Base-by-base conservation (phyloP, 768 basidiomycete species). In the Lactifluus hygrophoroides region DNA sequence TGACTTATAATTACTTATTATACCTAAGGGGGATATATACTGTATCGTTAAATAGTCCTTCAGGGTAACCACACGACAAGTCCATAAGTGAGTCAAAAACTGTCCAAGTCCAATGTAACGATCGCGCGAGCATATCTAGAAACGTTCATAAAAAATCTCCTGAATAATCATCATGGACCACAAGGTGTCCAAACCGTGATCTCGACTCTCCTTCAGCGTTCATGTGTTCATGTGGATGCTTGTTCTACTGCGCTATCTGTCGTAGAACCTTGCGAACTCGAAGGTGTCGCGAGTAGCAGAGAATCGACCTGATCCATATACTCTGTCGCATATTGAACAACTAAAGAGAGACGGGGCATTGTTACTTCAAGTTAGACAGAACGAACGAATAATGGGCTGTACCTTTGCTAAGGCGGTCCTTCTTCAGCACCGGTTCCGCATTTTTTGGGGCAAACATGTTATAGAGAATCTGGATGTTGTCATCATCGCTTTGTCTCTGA, bases 361-460 rank as follows among this genome's bases (percentile, higher is more conserved):
- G 4, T 35, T 37, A 40, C 19, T 17, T 16, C 16, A 6, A 40
- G n/a, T 27, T 11, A 6, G n/a, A 7, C 5, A 13, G n/a, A 38
- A 46, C 4, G 10, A 9, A n/a, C 13, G 16, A 47, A 5, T 4
- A 40, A 10, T 3, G 16, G 17, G 14, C 37, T 45, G 7, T 54
- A 58, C 58, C 42, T 21, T 9, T 27, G 25, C 17, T 10, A n/a
- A 58, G 52, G 23, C 58, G 52, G 34, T 58, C 25, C 46, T 58
- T 58, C 47, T 58, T 58, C 19, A 40, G n/a, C 14, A 5, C 52
- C 1, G 1, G 2, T 3, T 16, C 25, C 16, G 14, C 38, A 19
- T 13, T 14, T 3, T 13, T 28, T 1, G 58, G 58, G 17, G 54
- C 58, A 14, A 48, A 32, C 10, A 58, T 5, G 1, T 43, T 1